Evolutionary conservation across 495 filamentous ascomycete genomes (phyloP), one percentile per base, ranked within the genome.

Genomic region (Penicillium soppii): DNA sequence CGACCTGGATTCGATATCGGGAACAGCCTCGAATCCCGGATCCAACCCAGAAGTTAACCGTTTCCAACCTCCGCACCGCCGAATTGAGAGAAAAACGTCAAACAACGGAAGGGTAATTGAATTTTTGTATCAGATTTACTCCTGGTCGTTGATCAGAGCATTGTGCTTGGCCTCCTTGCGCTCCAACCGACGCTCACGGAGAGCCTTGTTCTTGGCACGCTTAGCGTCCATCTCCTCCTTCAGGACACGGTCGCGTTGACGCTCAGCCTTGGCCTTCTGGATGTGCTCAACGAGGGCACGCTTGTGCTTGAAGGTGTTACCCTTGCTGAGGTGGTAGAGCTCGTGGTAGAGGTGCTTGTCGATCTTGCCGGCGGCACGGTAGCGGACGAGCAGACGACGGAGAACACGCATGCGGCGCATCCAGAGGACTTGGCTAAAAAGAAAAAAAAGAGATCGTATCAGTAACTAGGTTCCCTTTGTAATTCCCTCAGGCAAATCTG

Each of bases 291-390:
- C 90, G 62, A 99, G 86, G 58, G 90, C 94, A 70, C 94, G 88
- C 90, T 96, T 99, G 87, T 99, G 94, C 91, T 99, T 99, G 88
- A 99, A 99, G 73, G 94, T 92, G 86, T 99, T 99, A 95, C 94
- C 94, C 91, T 99, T 99, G 86, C 87, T 89, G 66, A 95, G 79
- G 76, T 96, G 92, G 83, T 99, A 99, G 58, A 99, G 91, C 81
- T 96, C 90, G 83, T 99, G 94, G 85, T 99, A 99, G 45, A 99
- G 91, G 82, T 99, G 95, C 85, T 99, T 99, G 82, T 99, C 94
- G 77, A 99, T 99, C 88, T 99, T 99, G 77, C 94, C 94, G 68
- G 86, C 85, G 72, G 91, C 92, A 78, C 94, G 94, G 83, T 99
- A 99, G 81, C 97, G 96, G 82, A 96, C 92, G 61, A 99, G 84